A percentile compares a stretch with the other conserved stretches of the same genome.
Evolutionary conservation across 352 stramenopile genomes (phyloP).

Genomic region (Globisporangium barbulae): DNA sequence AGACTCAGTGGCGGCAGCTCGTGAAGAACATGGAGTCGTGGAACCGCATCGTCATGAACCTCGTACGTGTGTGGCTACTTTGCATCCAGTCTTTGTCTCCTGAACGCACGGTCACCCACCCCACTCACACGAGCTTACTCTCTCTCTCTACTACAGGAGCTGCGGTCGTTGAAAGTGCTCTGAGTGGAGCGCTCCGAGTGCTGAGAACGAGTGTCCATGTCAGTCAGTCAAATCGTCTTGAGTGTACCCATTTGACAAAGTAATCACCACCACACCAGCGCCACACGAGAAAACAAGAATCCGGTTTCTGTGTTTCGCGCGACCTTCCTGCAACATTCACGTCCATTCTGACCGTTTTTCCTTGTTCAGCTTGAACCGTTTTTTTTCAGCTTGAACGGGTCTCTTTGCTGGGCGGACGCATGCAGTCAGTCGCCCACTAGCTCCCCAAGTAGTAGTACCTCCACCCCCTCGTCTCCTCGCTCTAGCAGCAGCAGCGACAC

Average conservation of each 20-base stretch:
- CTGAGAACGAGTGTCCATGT: neutral
- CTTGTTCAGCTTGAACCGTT: neutral
- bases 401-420: neutral
- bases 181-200: neutral
- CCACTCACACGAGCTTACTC: neutral
- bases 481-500: neutral
- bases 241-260: neutral
- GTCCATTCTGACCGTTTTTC: neutral
- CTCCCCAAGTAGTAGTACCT: neutral
- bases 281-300: constrained; percentile 1
- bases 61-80: constrained; percentile 33
- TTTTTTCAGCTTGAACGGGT: neutral
- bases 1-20: constrained; percentile 70
- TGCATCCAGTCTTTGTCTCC: neutral
- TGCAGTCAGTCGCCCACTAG: neutral
- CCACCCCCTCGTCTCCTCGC: neutral
- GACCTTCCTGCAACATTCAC: constrained; percentile 3
- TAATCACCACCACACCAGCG: neutral
- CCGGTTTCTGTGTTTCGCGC: neutral
- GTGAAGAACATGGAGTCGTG: constrained; percentile 86
- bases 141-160: neutral
- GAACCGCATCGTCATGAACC: constrained; percentile 83
- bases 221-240: neutral
- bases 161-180: constrained; percentile 4
- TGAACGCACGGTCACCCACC: too few relatives aligned